Conservation (phyloP, 1,284 basidiomycete species). For the Rhodotorula glutinis region DNA sequence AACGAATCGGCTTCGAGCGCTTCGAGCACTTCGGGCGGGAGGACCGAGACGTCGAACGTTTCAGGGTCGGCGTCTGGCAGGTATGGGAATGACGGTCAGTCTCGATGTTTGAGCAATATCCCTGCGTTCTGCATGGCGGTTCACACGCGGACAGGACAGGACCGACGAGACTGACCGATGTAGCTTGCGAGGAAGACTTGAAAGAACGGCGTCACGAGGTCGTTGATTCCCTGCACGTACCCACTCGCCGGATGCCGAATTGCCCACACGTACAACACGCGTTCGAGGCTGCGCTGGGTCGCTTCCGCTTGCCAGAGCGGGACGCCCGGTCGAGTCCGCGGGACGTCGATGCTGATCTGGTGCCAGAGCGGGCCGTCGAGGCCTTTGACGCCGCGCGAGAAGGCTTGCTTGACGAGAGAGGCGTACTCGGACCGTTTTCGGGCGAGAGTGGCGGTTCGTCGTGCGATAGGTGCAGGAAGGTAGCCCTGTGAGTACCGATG, state of each 20-base stretch:
- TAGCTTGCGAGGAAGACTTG: constrained; percentile 89
- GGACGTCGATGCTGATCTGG: constrained; percentile 95
- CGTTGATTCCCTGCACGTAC: constrained; percentile 97
- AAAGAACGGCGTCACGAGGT: constrained; percentile 91
- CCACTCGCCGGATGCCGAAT: constrained; percentile 94
- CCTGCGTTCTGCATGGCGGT: too few species aligned
- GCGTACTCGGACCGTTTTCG: constrained; percentile 91
- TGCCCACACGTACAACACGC: constrained; percentile 95
- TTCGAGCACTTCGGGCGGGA: constrained; percentile 66
- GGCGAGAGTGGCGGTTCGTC: constrained; percentile 70
- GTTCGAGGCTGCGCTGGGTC: constrained; percentile 84
- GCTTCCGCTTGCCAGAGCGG: constrained; percentile 79
- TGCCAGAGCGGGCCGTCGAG: constrained; percentile 94
- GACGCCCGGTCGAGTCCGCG: constrained; percentile 86
- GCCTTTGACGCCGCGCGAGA: constrained; percentile 73
- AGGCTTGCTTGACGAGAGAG: constrained; percentile 85
- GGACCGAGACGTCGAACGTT: constrained; percentile 70
- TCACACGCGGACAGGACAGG: too few species aligned
- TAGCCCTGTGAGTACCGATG: constrained; percentile 66
- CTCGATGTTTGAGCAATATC: too few species aligned
- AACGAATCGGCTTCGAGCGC: constrained; percentile 93
- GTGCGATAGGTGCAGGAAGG: constrained; percentile 76
- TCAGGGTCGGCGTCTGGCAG: constrained; percentile 76
- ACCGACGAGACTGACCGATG: constrained; percentile 63
- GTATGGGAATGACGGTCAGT: background rate